Conservation (phyloP, 768 basidiomycete genomes). For the Leccinum disarticulatum region DNA sequence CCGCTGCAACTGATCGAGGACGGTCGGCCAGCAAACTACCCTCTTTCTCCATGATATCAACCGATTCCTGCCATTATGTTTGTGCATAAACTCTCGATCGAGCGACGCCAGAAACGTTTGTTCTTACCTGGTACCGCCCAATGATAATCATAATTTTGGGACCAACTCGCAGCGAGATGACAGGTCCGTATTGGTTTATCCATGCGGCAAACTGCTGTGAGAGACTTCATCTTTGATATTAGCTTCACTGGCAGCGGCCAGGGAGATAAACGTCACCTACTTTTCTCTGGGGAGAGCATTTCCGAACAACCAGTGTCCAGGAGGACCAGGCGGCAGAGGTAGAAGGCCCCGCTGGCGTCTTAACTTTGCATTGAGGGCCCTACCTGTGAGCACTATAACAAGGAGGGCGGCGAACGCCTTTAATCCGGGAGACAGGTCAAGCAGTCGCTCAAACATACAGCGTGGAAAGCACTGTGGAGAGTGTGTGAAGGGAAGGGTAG, state of each 20-base stretch:
- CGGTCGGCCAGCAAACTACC: constrained; percentile 57
- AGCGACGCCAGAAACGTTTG: not conserved
- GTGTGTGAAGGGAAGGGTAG: not conserved
- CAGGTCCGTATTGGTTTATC: constrained; percentile 59
- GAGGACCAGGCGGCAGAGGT: constrained; percentile 31
- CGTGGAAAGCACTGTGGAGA: not conserved
- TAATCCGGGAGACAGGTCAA: constrained; percentile 8
- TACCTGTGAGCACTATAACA: constrained; percentile 17
- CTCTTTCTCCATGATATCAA: constrained; percentile 68
- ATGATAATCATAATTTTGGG: constrained; percentile 32
- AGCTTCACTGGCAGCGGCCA: not conserved
- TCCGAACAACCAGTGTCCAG: constrained; percentile 35
- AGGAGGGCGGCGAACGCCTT: constrained; percentile 22
- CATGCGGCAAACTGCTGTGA: constrained; percentile 54
- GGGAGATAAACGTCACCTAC: constrained; percentile 12
- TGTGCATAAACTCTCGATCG: not conserved
- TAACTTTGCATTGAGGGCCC: constrained; percentile 9
- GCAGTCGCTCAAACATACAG: constrained; percentile 10
- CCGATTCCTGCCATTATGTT: constrained; percentile 43
- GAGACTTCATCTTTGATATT: constrained; percentile 14
- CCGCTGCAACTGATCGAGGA: constrained; percentile 55
- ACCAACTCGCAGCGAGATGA: constrained; percentile 58
- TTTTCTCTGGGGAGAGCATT: constrained; percentile 28
- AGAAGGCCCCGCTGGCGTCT: constrained; percentile 16
- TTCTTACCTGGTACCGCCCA: constrained; percentile 37